A percentile compares a stretch with the other conserved stretches of the same genome.
phyloP scores from a whole-genome alignment of 768 basidiomycete genomes.

The Kwoniella dejecticola region DNA sequence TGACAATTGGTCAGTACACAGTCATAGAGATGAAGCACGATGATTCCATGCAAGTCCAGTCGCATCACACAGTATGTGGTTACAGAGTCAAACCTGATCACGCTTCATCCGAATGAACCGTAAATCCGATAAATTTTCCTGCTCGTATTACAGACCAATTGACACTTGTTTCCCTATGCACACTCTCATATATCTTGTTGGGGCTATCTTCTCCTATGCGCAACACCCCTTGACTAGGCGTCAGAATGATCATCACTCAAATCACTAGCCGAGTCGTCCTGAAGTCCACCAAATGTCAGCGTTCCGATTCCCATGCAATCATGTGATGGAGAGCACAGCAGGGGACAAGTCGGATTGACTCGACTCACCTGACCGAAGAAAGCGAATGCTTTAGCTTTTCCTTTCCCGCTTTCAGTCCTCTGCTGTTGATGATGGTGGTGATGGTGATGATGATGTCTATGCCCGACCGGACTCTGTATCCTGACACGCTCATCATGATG shows the following conservation, averaged over 20 bases:
- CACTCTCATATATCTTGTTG: too few species aligned
- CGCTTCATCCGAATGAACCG: too few species aligned
- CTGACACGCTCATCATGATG: not conserved
- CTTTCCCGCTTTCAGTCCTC: conserved; percentile 7
- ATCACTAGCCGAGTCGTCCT: conserved; percentile 53
- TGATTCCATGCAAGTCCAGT: not conserved
- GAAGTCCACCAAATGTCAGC: conserved; percentile 9
- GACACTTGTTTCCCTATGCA: too few species aligned
- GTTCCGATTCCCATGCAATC: not conserved
- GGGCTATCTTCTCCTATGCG: too few species aligned
- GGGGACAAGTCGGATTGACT: not conserved
- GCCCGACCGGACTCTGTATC: not conserved
- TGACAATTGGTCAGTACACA: too few species aligned
- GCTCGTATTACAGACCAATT: too few species aligned
- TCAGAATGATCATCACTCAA: conserved; percentile 43
- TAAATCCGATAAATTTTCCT: too few species aligned
- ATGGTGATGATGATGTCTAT: conserved; percentile 14
- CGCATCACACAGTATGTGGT: too few species aligned
- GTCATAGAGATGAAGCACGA: too few species aligned
- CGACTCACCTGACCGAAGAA: conserved; percentile 54
- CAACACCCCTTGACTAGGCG: too few species aligned
- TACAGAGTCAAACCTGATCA: too few species aligned
- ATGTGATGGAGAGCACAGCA: too few species aligned
- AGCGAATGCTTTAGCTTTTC: conserved; percentile 52
- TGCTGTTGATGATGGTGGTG: conserved; percentile 25